These are phyloP conservation scores for Hansenula lynferdii DNA, from an alignment of 1,139 yeast species.

Conservation along the genomic window DNA sequence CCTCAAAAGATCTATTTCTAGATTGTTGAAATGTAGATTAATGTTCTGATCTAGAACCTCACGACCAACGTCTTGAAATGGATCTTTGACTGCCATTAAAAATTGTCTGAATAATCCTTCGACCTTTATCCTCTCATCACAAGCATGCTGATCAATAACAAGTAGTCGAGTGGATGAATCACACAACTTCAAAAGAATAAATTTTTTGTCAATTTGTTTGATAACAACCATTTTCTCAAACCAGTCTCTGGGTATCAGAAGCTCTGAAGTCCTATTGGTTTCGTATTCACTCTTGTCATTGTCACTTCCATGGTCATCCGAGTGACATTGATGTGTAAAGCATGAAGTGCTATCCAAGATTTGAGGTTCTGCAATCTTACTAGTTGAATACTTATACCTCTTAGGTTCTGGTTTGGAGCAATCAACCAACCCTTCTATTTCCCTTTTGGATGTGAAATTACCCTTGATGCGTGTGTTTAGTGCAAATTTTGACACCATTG, in stretches of 20 bases:
- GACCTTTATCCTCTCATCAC: constrained; percentile 90
- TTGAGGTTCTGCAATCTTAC: too few relatives aligned
- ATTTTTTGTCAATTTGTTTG: constrained; percentile 50
- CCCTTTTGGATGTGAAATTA: too few relatives aligned
- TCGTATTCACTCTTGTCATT: too few relatives aligned
- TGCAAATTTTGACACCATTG: too few relatives aligned
- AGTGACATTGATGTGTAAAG: too few relatives aligned
- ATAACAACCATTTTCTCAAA: constrained; percentile 27
- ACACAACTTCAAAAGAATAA: constrained; percentile 59
- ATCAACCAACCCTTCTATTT: too few relatives aligned
- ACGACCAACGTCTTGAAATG: constrained; percentile 14
- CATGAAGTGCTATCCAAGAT: too few relatives aligned
- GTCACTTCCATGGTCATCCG: too few relatives aligned
- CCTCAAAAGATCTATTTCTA: constrained; percentile 30
- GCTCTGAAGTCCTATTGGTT: too few relatives aligned
- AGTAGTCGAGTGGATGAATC: constrained; percentile 55
- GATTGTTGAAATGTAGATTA: constrained; percentile 16
- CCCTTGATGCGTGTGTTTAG: too few relatives aligned
- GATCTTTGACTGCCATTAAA: constrained; percentile 16
- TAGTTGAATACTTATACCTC: too few relatives aligned
- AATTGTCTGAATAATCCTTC: constrained; percentile 45
- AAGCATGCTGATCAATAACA: constrained; percentile 94
- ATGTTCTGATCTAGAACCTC: constrained; percentile 4
- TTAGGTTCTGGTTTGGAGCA: too few relatives aligned
- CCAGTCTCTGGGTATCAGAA: constrained; percentile 16